These are phyloP conservation scores for Backusella australiensis DNA, from an alignment of 192 early-diverging fungal species.

Conservation along the genomic window DNA sequence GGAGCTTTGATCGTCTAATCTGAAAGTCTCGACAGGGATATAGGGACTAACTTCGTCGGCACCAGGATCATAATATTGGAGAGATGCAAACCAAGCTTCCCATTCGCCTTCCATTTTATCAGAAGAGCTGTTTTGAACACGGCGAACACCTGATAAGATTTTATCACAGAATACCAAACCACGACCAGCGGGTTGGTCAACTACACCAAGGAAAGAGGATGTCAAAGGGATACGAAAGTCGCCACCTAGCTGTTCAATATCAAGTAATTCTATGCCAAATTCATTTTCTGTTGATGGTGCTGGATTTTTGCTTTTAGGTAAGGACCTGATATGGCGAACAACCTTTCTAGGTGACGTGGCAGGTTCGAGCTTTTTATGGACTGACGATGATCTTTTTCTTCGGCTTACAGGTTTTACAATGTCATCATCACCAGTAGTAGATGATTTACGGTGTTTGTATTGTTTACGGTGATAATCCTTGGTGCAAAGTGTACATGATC, in stretches of 20 bases:
- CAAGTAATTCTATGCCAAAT: conserved; percentile 16
- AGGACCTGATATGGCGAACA: not conserved
- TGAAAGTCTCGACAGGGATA: conserved; percentile 16
- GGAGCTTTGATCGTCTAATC: not conserved
- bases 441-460: not conserved
- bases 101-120: not conserved
- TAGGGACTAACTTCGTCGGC: not conserved
- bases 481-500: conserved; percentile 17
- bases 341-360: not conserved
- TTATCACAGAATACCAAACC: conserved; percentile 29
- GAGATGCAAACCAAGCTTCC: conserved; percentile 31
- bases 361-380: not conserved
- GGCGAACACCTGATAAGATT: conserved; percentile 31
- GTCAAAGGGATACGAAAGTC: conserved; percentile 18
- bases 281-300: not conserved
- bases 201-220: conserved; percentile 22
- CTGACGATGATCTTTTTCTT: not conserved
- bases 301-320: not conserved
- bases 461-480: conserved; percentile 27
- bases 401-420: not conserved
- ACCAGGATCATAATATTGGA: conserved; percentile 26
- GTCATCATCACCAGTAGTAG: not conserved
- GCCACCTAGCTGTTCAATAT: conserved; percentile 35
- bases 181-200: conserved; percentile 18
- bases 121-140: not conserved